Conservation (phyloP, 2,329 filamentous ascomycete species). For the Pseudogymnoascus sp. region DNA sequence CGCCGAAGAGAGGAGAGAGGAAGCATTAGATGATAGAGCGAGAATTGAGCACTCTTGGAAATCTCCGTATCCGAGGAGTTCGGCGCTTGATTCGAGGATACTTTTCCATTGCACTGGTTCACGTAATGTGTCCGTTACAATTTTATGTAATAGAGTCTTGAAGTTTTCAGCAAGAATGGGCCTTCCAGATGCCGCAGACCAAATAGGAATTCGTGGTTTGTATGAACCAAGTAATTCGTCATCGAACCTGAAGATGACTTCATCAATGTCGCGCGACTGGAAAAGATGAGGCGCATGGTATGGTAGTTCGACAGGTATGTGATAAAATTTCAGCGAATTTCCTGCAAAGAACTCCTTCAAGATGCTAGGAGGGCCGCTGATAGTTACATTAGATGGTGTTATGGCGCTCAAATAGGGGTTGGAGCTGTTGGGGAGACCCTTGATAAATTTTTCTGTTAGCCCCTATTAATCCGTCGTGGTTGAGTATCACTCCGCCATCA, state of each 20-base stretch:
- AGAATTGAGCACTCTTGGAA: not conserved
- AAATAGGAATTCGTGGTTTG: slow-evolving; percentile 15
- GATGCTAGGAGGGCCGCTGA: slow-evolving; percentile 11
- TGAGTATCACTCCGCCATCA: not conserved
- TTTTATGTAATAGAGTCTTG: slow-evolving; percentile 15
- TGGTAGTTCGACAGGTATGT: slow-evolving; percentile 16
- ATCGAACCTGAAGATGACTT: slow-evolving; percentile 3
- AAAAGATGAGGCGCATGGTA: slow-evolving; percentile 24
- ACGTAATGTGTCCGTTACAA: slow-evolving; percentile 19
- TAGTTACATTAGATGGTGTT: slow-evolving; percentile 13
- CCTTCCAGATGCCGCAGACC: slow-evolving; percentile 15
- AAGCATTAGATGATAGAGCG: not conserved
- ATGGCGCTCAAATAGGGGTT: slow-evolving; percentile 12
- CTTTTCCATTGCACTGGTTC: slow-evolving; percentile 16
- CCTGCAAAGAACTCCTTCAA: slow-evolving; percentile 6
- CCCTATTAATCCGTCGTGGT: not conserved
- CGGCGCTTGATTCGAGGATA: slow-evolving; percentile 4
- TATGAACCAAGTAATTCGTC: slow-evolving; percentile 5
- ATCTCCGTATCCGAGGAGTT: not conserved
- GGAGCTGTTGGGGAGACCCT: not conserved
- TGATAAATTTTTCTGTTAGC: not conserved
- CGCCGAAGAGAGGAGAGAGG: not conserved
- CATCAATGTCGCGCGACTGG: slow-evolving; percentile 15
- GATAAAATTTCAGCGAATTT: not conserved
- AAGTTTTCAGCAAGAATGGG: slow-evolving; percentile 12